These are phyloP conservation scores for Gonium pectorale DNA, from an alignment of 139 green algal species.

Conservation along the genomic window DNA sequence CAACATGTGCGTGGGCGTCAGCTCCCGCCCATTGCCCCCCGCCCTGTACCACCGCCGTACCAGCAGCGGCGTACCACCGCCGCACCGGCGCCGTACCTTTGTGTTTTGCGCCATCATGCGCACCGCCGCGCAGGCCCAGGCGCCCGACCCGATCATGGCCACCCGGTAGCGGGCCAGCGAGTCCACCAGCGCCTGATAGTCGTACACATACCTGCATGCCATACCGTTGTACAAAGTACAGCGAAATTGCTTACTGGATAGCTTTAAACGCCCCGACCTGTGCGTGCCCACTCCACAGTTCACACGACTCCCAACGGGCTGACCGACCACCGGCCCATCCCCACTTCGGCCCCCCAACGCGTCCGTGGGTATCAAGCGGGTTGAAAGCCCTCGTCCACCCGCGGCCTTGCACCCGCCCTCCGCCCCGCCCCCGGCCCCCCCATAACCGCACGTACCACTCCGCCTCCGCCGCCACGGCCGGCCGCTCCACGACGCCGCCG, in stretches of 20 bases:
- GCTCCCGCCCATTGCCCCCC: neutral
- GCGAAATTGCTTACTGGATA: no score
- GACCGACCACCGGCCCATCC: no score
- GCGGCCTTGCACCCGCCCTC: no score
- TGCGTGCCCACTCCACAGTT: no score
- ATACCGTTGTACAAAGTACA: no score
- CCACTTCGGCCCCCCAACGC: no score
- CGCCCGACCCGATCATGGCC: constrained; percentile 67
- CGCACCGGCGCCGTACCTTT: no score
- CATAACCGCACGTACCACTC: constrained; percentile 64
- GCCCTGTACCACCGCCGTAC: neutral
- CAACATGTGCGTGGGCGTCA: neutral
- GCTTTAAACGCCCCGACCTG: no score
- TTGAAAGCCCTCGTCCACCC: no score
- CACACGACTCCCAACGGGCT: no score
- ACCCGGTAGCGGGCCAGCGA: constrained; percentile 55
- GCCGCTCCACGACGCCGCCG: constrained; percentile 66
- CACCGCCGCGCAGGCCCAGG: constrained; percentile 72
- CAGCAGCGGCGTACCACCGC: no score
- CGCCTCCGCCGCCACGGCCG: constrained; percentile 58
- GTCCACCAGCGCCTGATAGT: constrained; percentile 52
- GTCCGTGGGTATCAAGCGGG: no score
- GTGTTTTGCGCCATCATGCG: constrained; percentile 67
- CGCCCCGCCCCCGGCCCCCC: neutral
- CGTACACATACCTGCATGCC: constrained; percentile 57